These are phyloP conservation scores for Xylaria telfairii DNA, from an alignment of 495 filamentous ascomycete genomes.

Conservation along the genomic window DNA sequence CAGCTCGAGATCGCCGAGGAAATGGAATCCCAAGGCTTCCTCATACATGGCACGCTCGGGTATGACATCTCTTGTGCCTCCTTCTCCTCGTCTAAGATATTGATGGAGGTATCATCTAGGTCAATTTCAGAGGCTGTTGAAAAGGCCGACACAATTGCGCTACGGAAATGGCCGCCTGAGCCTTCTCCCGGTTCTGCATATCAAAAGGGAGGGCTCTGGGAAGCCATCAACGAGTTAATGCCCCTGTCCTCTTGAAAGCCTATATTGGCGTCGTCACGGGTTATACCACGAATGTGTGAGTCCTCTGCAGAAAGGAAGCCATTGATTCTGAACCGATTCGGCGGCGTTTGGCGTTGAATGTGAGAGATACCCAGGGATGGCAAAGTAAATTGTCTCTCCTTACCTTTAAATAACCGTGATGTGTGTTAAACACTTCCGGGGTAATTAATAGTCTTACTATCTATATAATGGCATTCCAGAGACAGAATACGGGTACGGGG, in stretches of 20 bases:
- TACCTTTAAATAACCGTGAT: background rate
- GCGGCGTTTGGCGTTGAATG: slow-evolving; percentile 2
- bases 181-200: slow-evolving; percentile 31
- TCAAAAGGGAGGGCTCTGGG: slow-evolving; percentile 37
- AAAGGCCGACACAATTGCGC: slow-evolving; percentile 19
- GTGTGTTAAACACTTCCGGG: background rate
- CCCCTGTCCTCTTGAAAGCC: slow-evolving; percentile 9
- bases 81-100: background rate
- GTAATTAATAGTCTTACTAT: background rate
- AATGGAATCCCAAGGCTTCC: slow-evolving; percentile 71
- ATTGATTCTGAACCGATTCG: background rate
- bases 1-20: slow-evolving; percentile 84
- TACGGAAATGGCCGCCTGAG: slow-evolving; percentile 34
- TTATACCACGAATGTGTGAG: background rate
- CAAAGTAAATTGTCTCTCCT: background rate
- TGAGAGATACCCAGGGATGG: slow-evolving; percentile 1
- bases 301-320: background rate
- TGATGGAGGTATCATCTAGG: slow-evolving; percentile 27
- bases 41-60: slow-evolving; percentile 69
- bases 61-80: slow-evolving; percentile 44
- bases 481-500: too few species aligned
- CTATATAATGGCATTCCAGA: too few species aligned
- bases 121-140: slow-evolving; percentile 39
- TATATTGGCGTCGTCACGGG: background rate
- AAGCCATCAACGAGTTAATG: slow-evolving; percentile 33